Evolutionary conservation across 768 basidiomycete genomes (phyloP), one percentile per base, ranked within the genome.

Genomic region (Vishniacozyma victoriae): DNA sequence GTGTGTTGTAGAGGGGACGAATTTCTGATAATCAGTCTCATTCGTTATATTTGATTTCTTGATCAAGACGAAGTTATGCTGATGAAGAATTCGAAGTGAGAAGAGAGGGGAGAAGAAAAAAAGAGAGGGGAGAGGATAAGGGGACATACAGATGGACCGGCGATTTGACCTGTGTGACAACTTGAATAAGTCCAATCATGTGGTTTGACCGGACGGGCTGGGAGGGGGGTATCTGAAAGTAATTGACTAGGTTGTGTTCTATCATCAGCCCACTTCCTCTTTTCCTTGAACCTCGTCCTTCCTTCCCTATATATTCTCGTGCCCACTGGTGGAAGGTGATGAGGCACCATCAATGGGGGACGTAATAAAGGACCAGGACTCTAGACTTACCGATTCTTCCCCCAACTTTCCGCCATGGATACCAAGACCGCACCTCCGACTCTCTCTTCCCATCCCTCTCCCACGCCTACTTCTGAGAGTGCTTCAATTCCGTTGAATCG

Each of bases 131-230:
- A n/a, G n/a, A n/a, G n/a, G n/a, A n/a, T n/a, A n/a, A n/a, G n/a
- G n/a, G n/a, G n/a, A 53, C 62, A 46, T 26, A 59, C 63, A 20
- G 53, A 60, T 5, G 64, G 57, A 24, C 59, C 61, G 12, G 54
- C 45, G 5, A 64, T 41, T 4, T 46, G 47, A 33, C 93, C 95
- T 0, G 82, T 61, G 58, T 96, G 91, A 3, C 78, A 82, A 1
- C 90, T 87, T 2, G 92, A 95, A 70, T 95, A 97, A 11, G 95
- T 99, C 95, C 95, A 97, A 66, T 99, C 95, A 71, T 87, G 96
- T 0, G 84, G 85, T 59, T 92, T 95, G 6, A 88, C 84, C 35
- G 67, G 66, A 35, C 63, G 67, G 37, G 60, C 65, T 41, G 72
- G 66, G 25, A 72, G 52, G 3, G 65, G 60, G 19, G 57, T 54